These are phyloP conservation scores for Neltuma alba DNA, from an alignment of 306 rosid species.

Conservation along the genomic window DNA sequence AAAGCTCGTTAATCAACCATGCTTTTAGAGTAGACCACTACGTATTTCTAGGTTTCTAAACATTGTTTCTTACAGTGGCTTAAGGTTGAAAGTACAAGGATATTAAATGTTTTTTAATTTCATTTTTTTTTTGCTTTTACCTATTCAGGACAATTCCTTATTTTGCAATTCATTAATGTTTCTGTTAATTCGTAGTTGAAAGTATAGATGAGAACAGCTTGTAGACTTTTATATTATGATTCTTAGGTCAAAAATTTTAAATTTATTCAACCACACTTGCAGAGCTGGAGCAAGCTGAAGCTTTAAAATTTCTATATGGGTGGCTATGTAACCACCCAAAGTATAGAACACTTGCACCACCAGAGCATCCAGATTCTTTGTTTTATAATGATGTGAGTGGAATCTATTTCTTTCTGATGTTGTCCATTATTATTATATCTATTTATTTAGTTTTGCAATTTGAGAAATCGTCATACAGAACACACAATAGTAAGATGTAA, in stretches of 20 bases:
- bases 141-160: constrained; percentile 20
- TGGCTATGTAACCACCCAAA: constrained; percentile 88
- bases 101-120: constrained; percentile 17
- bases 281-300: constrained; percentile 93
- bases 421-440: constrained; percentile 5
- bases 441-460: not conserved
- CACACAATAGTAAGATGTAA: constrained; percentile 4
- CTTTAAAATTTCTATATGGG: constrained; percentile 84
- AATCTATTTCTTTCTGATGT: constrained; percentile 21
- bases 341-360: constrained; percentile 79
- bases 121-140: not conserved
- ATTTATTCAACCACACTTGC: constrained; percentile 41
- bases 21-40: constrained; percentile 6
- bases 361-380: constrained; percentile 75
- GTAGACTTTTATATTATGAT: constrained; percentile 22
- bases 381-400: constrained; percentile 90
- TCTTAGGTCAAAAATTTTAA: constrained; percentile 23
- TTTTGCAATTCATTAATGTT: constrained; percentile 10
- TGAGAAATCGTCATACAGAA: constrained; percentile 3
- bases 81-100: constrained; percentile 18
- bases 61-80: constrained; percentile 6
- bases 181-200: constrained; percentile 31
- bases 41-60: not conserved
- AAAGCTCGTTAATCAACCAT: constrained; percentile 25
- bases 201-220: constrained; percentile 27